Conservation (phyloP, 345 rosid genomes). For the Raphanus raphanistrum region DNA sequence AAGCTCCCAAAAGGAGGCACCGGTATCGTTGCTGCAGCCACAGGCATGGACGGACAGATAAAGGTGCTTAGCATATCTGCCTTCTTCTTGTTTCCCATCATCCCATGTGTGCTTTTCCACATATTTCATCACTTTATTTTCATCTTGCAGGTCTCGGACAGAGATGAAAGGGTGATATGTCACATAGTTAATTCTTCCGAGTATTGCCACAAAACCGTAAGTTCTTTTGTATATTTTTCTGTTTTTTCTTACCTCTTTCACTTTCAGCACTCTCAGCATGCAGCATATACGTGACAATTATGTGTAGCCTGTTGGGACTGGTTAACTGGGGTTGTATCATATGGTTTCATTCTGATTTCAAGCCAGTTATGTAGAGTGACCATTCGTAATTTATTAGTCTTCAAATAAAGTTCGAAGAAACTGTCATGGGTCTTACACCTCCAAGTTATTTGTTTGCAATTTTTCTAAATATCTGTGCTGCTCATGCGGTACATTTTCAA, state of each 20-base stretch:
- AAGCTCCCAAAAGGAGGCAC: conserved; percentile 93
- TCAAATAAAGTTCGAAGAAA: conserved; percentile 10
- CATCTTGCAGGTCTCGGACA: conserved; percentile 75
- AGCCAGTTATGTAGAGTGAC: conserved; percentile 8
- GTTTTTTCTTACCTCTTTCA: conserved; percentile 21
- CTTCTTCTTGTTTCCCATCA: conserved; percentile 15
- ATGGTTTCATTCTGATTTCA: background rate
- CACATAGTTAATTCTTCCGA: conserved; percentile 96
- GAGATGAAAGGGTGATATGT: conserved; percentile 91
- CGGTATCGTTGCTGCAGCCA: conserved; percentile 98
- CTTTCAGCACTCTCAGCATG: conserved; percentile 19
- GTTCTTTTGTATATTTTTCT: conserved; percentile 35
- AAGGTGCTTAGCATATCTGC: conserved; percentile 51
- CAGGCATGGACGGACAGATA: conserved; percentile 96
- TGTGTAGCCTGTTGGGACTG: too few relatives aligned
- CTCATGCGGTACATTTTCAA: conserved; percentile 3
- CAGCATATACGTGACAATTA: conserved; percentile 4
- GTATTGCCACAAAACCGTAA: conserved; percentile 90
- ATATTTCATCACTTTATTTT: background rate
- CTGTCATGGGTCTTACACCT: conserved; percentile 13
- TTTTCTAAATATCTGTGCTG: background rate
- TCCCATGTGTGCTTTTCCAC: conserved; percentile 18
- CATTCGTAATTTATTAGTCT: background rate
- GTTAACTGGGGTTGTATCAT: background rate
- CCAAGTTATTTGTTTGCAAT: conserved; percentile 7